Conservation (phyloP, 768 basidiomycete genomes). For the Scleroderma bovista region DNA sequence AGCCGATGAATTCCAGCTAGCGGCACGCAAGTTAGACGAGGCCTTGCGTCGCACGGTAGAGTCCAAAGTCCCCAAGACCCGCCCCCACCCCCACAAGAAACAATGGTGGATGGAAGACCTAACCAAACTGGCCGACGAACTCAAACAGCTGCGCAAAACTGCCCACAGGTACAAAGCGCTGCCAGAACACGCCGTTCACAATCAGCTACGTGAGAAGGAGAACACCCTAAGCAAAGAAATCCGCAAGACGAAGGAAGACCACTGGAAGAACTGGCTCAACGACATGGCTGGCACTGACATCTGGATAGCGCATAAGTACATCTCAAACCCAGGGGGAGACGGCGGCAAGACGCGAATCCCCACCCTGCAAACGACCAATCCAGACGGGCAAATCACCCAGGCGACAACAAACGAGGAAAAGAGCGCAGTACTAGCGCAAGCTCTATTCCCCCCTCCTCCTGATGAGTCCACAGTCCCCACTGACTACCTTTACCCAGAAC, state of each 20-base stretch:
- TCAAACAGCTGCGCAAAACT: constrained; percentile 1
- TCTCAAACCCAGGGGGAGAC: constrained; percentile 5
- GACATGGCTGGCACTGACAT: constrained; percentile 5
- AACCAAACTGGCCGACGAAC: background rate
- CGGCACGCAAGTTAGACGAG: constrained; percentile 1
- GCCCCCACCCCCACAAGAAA: constrained; percentile 11
- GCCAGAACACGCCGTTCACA: constrained; percentile 19
- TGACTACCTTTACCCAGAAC: constrained; percentile 2
- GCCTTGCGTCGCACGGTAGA: constrained; percentile 15
- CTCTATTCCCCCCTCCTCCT: constrained; percentile 24
- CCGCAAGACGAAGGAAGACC: constrained; percentile 16
- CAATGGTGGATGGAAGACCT: constrained; percentile 12
- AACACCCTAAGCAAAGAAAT: constrained; percentile 5
- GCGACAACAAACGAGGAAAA: constrained; percentile 18
- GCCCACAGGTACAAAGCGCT: constrained; percentile 4
- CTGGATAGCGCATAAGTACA: constrained; percentile 22
- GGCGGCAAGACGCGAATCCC: background rate
- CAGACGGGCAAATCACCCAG: background rate
- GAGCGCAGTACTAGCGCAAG: constrained; percentile 6
- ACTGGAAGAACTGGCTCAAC: constrained; percentile 23
- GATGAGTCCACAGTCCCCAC: background rate
- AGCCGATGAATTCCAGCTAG: constrained; percentile 5
- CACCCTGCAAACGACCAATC: background rate
- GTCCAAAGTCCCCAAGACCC: constrained; percentile 1
- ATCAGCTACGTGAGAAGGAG: constrained; percentile 1